Evolutionary conservation across 352 stramenopile genomes (phyloP), one percentile per base, ranked within the genome.

Genomic region (Pythium brachiatum): DNA sequence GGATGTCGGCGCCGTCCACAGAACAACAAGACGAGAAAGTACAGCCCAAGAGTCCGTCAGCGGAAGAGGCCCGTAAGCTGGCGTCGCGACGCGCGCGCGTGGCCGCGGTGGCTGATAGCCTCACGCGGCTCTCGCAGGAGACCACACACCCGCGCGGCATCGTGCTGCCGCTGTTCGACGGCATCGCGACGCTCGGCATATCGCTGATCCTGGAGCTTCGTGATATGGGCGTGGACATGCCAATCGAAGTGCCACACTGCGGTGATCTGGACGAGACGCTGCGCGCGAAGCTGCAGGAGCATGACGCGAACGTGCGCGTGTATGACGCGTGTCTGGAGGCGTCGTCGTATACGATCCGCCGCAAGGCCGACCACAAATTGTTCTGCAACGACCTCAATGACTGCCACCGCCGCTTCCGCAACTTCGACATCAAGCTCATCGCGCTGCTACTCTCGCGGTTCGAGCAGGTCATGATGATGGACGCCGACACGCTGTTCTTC

Each of bases 401-500:
- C n/a, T 92, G 83, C 58, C 72, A 83, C 36, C 44, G 50, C 47
- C 68, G 59, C 9, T 92, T 79, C 66, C 76, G 81, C 7, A 62
- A 57, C n/a, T 92, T 89, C 51, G 62, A 72, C 44, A 84, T 92
- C 60, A 90, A 90, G 68, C 50, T 92, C 32, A 46, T 92, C 47
- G 70, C 73, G 16, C 63, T 92, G 1, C 34, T 92, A 4, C 76
- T 86, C 54, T 92, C 85, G 23, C 72, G 65, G 12, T 91, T 94
- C 44, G 60, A 83, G 31, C 74, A 94, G 44, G 47, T 92, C 25
- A 90, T 92, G 85, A 69, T 92, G 29, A 59, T 92, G 25, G 85
- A 94, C 70, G 83, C 83, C 38, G 85, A 94, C 61, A 78, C 74
- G 27, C 57, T 90, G 25, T 78, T 91, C 58, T 86, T 94, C 62